Evolutionary conservation across 192 early-diverging fungal species (phyloP), one percentile per base, ranked within the genome.

Genomic region (Ramicandelaber brevisporus): DNA sequence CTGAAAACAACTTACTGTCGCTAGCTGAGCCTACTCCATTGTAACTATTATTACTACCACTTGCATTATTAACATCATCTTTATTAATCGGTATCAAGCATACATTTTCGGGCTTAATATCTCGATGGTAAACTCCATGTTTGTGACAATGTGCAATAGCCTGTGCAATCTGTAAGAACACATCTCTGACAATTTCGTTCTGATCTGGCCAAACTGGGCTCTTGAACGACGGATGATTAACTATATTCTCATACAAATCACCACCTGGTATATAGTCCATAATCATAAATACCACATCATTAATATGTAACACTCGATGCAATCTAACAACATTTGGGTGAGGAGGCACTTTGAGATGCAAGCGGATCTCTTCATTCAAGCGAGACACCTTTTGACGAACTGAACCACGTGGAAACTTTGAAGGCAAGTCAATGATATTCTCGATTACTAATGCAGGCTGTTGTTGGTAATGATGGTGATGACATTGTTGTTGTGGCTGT

Each of bases 241-340:
- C 79, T 17, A 93, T 66, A 53, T 82, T 84, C 29, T 97, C 85
- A 52, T 83, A 97, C 21, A 97, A 63, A 37, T 97, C 90, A 27
- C 90, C 87, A 21, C 81, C 80, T 11, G 76, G 61, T 31, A 78
- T 81, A 43, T 79, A 68, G 46, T 97, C 90, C 85, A 97, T 93
- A 18, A 93, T 70, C 38, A 97, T 60, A 48, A 80, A 90, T 9
- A 97, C 64, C 34, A 78, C 76, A 27, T 70, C 50, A 25, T 73
- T 64, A 17, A 80, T 82, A 63, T 93, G 80, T 33, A 93, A 71
- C 38, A 88, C 79, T 36, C 76, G 71, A 48, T 77, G 68, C 11
- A 97, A 59, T 20, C 73, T 71, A 14, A 87, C 63, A 11, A 97
- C 70, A 44, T 82, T 75, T n/a, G 63, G 63, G 48, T 93, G 87